These are phyloP conservation scores for Extremus antarcticus DNA, from an alignment of 495 filamentous ascomycete genomes.

Conservation along the genomic window DNA sequence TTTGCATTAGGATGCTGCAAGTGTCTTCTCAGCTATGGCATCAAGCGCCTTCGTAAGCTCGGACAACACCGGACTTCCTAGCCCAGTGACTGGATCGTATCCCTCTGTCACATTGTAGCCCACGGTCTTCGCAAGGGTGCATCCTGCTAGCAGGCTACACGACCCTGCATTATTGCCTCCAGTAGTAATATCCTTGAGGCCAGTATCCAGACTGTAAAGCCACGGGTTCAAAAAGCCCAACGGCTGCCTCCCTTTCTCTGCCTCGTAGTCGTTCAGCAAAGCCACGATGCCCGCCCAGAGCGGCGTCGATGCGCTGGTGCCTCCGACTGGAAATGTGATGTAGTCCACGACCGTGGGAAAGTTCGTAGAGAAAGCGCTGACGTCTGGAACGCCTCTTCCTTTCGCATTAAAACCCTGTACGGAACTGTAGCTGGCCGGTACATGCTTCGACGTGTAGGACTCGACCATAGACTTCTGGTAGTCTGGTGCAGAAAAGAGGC, in stretches of 20 bases:
- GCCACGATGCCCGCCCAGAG: slow-evolving; percentile 25
- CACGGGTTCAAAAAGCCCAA: slow-evolving; percentile 34
- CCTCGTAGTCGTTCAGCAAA: slow-evolving; percentile 29
- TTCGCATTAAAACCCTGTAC: slow-evolving; percentile 21
- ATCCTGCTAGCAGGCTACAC: neutral
- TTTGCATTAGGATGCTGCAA: no score
- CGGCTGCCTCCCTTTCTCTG: slow-evolving; percentile 22
- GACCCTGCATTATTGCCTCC: slow-evolving; percentile 2
- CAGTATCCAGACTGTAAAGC: slow-evolving; percentile 23
- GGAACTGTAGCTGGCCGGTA: slow-evolving; percentile 20
- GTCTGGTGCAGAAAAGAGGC: slow-evolving; percentile 26
- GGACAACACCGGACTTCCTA: slow-evolving; percentile 2
- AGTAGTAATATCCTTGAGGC: slow-evolving; percentile 3
- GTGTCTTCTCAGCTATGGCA: neutral
- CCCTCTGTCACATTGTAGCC: slow-evolving; percentile 1
- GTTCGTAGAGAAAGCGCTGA: slow-evolving; percentile 25
- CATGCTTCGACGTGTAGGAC: slow-evolving; percentile 23
- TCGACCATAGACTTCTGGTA: slow-evolving; percentile 27
- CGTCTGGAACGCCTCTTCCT: slow-evolving; percentile 31
- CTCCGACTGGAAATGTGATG: slow-evolving; percentile 18
- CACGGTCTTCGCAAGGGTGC: neutral
- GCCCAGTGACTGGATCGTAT: slow-evolving; percentile 1
- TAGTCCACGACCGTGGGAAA: neutral
- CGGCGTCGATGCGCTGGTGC: slow-evolving; percentile 29
- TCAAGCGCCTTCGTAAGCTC: neutral